A percentile compares a stretch with the other conserved stretches of the same genome.
Evolutionary conservation across 2,329 filamentous ascomycete genomes (phyloP).

Genomic region (Paecilomyces dactylethromorphus): DNA sequence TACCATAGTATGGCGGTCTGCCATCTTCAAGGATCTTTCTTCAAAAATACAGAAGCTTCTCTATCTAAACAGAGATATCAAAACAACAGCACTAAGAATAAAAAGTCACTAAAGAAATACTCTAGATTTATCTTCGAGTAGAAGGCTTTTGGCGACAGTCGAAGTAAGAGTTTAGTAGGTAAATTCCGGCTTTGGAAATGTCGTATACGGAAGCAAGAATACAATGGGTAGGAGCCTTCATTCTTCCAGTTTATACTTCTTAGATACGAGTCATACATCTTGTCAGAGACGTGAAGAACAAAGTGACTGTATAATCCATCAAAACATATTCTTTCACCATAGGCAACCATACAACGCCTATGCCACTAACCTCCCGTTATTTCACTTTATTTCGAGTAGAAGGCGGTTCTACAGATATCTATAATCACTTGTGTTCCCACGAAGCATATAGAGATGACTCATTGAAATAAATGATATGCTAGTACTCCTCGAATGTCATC

Average conservation of each 20-base stretch:
- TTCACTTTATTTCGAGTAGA: background rate
- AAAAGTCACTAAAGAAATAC: background rate
- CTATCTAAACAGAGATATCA: background rate
- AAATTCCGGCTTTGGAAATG: background rate
- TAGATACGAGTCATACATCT: background rate
- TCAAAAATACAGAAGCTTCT: background rate
- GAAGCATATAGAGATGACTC: background rate
- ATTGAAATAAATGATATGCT: background rate
- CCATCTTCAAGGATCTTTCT: background rate
- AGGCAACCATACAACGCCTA: background rate
- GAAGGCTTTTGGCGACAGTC: background rate
- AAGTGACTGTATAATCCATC: background rate
- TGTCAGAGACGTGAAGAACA: background rate
- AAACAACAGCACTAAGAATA: background rate
- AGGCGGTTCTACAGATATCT: background rate
- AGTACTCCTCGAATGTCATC: background rate
- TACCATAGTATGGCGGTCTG: background rate
- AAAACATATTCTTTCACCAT: background rate
- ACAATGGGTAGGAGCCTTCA: background rate
- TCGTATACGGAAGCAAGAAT: background rate
- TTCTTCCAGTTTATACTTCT: background rate
- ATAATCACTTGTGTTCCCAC: background rate
- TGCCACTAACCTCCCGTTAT: background rate
- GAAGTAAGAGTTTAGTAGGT: background rate
- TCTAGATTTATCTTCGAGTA: background rate